A percentile compares a stretch with the other conserved stretches of the same genome.
These are phyloP conservation scores for Stemphylium beticola DNA, from an alignment of 2,329 filamentous ascomycete genomes.

Conservation along the genomic window DNA sequence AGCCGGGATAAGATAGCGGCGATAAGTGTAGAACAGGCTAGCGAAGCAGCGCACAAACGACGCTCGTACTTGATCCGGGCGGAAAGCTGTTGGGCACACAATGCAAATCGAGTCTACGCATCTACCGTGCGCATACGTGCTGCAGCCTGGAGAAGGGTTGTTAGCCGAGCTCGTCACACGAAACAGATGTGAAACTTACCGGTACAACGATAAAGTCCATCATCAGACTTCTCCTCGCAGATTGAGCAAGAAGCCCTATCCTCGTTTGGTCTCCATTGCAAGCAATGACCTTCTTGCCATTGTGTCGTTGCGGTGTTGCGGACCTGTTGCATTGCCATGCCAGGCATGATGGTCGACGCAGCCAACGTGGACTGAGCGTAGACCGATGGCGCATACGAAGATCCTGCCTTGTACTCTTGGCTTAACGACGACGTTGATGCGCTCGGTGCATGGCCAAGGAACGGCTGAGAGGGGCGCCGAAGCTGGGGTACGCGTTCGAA, in stretches of 20 bases:
- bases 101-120: conserved; percentile 66
- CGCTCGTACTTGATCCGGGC: conserved; percentile 69
- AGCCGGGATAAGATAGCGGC: conserved; percentile 66
- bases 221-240: conserved; percentile 76
- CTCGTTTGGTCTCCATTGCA: conserved; percentile 70
- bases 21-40: conserved; percentile 72
- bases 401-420: conserved; percentile 56
- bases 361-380: conserved; percentile 87
- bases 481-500: conserved; percentile 72
- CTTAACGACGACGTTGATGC: conserved; percentile 70
- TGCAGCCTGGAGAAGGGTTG: conserved; percentile 58
- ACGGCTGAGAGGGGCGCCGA: conserved; percentile 69
- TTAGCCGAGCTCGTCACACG: conserved; percentile 23
- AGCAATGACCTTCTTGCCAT: conserved; percentile 85
- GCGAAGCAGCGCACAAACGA: conserved; percentile 74
- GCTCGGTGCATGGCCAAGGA: conserved; percentile 69
- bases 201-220: conserved; percentile 76
- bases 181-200: conserved; percentile 47
- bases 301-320: conserved; percentile 78
- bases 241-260: conserved; percentile 69
- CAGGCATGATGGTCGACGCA: conserved; percentile 85
- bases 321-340: conserved; percentile 79
- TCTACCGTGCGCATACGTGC: conserved; percentile 61
- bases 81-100: conserved; percentile 71
- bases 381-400: conserved; percentile 76